phyloP scores from a whole-genome alignment of 768 basidiomycete species.

The Infundibulicybe gibba region DNA sequence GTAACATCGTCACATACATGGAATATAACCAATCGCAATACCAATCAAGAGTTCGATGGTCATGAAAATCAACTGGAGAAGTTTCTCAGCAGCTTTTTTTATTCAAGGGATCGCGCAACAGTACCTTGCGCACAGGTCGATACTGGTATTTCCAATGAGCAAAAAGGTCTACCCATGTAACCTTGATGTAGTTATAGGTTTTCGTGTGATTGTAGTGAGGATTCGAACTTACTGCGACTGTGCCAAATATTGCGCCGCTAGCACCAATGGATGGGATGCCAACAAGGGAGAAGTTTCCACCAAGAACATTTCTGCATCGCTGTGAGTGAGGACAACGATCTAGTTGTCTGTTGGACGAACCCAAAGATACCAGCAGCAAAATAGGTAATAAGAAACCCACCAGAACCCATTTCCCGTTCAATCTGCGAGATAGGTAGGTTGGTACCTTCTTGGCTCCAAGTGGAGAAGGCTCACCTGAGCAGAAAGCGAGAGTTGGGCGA shows the following conservation, averaged over 20 bases:
- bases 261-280: constrained; percentile 90
- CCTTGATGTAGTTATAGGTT: constrained; percentile 25
- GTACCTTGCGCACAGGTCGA: constrained; percentile 74
- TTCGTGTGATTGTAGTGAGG: too few species aligned
- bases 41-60: constrained; percentile 85
- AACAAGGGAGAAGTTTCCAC: constrained; percentile 89
- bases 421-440: constrained; percentile 40
- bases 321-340: too few species aligned
- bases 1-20: constrained; percentile 45
- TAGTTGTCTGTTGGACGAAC: constrained; percentile 26
- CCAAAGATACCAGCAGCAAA: constrained; percentile 93
- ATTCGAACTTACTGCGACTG: constrained; percentile 55
- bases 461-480: constrained; percentile 51
- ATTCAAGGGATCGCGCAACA: constrained; percentile 3
- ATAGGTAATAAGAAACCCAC: constrained; percentile 82
- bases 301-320: constrained; percentile 69
- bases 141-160: constrained; percentile 92
- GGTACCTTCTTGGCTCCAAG: not conserved
- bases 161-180: constrained; percentile 85
- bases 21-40: constrained; percentile 79
- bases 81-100: too few species aligned
- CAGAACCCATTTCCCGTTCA: constrained; percentile 89
- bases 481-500: constrained; percentile 78
- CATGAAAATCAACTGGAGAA: constrained; percentile 71
- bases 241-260: constrained; percentile 90